phyloP scores from a whole-genome alignment of 2,329 filamentous ascomycete genomes.

The Sordariomycetes sp. region DNA sequence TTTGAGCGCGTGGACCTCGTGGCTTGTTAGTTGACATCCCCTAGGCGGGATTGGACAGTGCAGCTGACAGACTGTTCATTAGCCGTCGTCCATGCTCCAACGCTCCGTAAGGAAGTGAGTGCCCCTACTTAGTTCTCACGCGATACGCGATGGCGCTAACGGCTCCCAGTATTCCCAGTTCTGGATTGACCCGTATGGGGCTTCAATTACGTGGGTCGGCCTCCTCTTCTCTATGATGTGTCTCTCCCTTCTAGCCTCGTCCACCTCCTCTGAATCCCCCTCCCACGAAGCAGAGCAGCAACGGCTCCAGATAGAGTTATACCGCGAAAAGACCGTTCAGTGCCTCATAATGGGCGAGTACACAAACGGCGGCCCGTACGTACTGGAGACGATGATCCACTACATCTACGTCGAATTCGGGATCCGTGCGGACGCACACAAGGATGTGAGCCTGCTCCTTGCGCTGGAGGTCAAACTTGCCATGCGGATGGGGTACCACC shows the following conservation, averaged over 20 bases:
- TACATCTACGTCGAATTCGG: constrained; percentile 21
- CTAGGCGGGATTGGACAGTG: background rate
- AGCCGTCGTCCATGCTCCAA: background rate
- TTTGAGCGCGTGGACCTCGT: constrained; percentile 17
- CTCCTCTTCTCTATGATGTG: constrained; percentile 34
- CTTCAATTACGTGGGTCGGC: constrained; percentile 32
- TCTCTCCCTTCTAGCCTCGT: constrained; percentile 18
- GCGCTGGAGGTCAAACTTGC: constrained; percentile 21
- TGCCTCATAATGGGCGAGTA: constrained; percentile 27
- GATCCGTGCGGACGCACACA: constrained; percentile 17
- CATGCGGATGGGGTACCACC: constrained; percentile 30
- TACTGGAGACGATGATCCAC: constrained; percentile 24
- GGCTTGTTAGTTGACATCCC: background rate
- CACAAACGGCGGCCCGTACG: constrained; percentile 29
- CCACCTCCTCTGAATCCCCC: constrained; percentile 4
- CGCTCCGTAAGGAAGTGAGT: background rate
- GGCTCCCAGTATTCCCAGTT: constrained; percentile 27
- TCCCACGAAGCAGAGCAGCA: constrained; percentile 1
- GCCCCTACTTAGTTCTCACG: background rate
- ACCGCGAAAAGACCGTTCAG: constrained; percentile 20
- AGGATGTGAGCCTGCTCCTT: constrained; percentile 22
- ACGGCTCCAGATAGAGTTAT: constrained; percentile 6
- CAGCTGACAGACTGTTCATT: background rate
- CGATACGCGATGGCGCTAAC: background rate
- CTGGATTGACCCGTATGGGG: constrained; percentile 24